Base-by-base conservation (phyloP, 1,139 yeast genomes). In the Zygosaccharomyces sapae region DNA sequence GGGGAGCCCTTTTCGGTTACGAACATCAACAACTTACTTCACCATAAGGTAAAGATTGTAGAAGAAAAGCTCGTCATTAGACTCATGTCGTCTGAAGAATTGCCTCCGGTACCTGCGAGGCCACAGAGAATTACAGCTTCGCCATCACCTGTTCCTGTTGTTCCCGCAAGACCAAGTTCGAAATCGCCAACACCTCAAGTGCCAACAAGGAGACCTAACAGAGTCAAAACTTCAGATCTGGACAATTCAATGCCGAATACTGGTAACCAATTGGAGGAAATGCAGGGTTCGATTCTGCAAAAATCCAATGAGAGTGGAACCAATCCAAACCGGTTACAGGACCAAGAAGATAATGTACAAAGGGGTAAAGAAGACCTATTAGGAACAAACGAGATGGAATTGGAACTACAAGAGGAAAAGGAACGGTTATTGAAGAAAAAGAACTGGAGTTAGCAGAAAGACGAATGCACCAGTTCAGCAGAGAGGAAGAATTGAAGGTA, bases 211-310 rank as follows among this genome's bases (percentile, higher is more conserved):
- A 49, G 57, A 27, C 58, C 59, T 7, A 33, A 46, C 8, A 52
- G 50, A 41, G 48, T 51, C 16, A 48, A 48, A 13, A 53, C 59
- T 0, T 53, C 57, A 4, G 58, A 57, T 9, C 45, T 59, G 6
- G 51, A 57, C 35, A 48, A 42, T 10, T 41, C 54, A 12, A 50
- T 56, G 12, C 43, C 50, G 10, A 46, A 49, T 38, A 54, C 62
- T 1, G 50, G 47, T 39, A 47, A 53, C n/a, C 56, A 57, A 41
- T 44, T 57, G 33, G 45, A 50, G 27, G 59, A 59, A 41, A 55
- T 57, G 51, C 54, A 56, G 33, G 33, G 45, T 8, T 29, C 56
- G 42, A 43, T 55, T 6, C 38, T 40, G 10, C 48, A 44, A 34
- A 55, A 31, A 13, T 24, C 30, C 29, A 37, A 6, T 24, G 40